A percentile compares a stretch with the other conserved stretches of the same genome.
phyloP scores from a whole-genome alignment of 2,329 filamentous ascomycete genomes.

The Chrysosporium keratinophilum region DNA sequence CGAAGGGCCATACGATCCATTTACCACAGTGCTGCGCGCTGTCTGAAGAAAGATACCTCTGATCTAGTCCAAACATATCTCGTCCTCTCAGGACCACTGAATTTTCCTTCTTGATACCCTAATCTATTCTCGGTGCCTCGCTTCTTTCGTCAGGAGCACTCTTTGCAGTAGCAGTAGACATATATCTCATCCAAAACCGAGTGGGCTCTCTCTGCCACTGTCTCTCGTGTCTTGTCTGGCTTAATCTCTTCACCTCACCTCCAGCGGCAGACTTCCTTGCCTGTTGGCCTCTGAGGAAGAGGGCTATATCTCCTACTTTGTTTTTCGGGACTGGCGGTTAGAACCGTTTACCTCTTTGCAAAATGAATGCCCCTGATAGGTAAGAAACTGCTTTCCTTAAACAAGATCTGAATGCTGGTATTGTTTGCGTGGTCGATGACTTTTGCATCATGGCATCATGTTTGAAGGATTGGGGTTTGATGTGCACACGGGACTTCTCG shows the following conservation, averaged over 20 bases:
- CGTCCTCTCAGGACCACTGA: neutral
- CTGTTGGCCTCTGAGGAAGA: slow-evolving; percentile 1
- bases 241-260: neutral
- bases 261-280: neutral
- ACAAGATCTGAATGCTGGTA: neutral
- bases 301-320: slow-evolving; percentile 1
- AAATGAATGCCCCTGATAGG: slow-evolving; percentile 48
- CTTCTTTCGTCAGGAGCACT: neutral
- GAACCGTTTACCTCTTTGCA: slow-evolving; percentile 12
- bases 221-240: neutral
- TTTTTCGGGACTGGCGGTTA: neutral
- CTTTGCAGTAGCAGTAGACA: too few species aligned
- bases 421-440: too few species aligned
- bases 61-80: neutral
- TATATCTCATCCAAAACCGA: neutral
- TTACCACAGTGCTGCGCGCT: slow-evolving; percentile 2
- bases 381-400: slow-evolving; percentile 25
- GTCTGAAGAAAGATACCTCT: neutral
- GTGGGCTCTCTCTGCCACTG: neutral
- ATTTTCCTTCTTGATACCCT: neutral
- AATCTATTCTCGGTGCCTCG: neutral
- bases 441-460: neutral
- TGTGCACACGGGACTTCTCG: neutral
- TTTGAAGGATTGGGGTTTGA: neutral
- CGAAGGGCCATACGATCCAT: neutral